Evolutionary conservation across 441 rosid genomes (phyloP), one percentile per base, ranked within the genome.

Genomic region (Pelargonium citronellum): DNA sequence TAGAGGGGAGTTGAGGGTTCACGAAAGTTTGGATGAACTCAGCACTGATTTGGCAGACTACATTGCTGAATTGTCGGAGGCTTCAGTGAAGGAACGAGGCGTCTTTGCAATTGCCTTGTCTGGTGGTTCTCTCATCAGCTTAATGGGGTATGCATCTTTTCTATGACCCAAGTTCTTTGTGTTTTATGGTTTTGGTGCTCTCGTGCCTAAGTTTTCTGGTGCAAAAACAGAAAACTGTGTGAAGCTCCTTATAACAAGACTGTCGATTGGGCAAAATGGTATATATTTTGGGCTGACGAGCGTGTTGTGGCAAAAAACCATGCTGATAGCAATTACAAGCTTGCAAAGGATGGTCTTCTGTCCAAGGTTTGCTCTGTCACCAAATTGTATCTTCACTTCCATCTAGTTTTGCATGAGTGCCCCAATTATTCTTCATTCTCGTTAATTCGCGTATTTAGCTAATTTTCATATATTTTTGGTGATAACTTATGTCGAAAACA

Each of bases 221-320:
- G 78, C 68, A 30, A 30, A 70, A 78, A 76, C 89, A 91, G 98
- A 77, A 93, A 89, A 81, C 86, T 91, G 20, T 84, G 86, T 63
- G 97, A 91, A 80, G 82, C 89, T 68, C 96, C 97, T 69, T 91
- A 87, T 75, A 77, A 76, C 90, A 86, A 80, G 88, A 93, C 90
- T 8, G 89, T 93, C 34, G 96, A 93, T 66, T 93, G 98, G 97
- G 80, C 82, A 37, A 89, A 86, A 76, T 93, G 97, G 95, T 86
- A 88, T 74, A 81, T 93, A 67, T 88, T 93, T 72, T 93, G 91
- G 97, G 92, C 82, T 0, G 96, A 89, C 68, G 97, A 93, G 78
- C 89, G 92, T 1, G 91, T 86, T 12, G 97, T 91, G 39, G 87
- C 93, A 1, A 91, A 87, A 83, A 86, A 63, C 75, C 96, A 91